Percentiles rank a stretch among this genome's conserved stretches.
Conservation (phyloP, 306 rosid genomes). For the Vigna mungo region DNA sequence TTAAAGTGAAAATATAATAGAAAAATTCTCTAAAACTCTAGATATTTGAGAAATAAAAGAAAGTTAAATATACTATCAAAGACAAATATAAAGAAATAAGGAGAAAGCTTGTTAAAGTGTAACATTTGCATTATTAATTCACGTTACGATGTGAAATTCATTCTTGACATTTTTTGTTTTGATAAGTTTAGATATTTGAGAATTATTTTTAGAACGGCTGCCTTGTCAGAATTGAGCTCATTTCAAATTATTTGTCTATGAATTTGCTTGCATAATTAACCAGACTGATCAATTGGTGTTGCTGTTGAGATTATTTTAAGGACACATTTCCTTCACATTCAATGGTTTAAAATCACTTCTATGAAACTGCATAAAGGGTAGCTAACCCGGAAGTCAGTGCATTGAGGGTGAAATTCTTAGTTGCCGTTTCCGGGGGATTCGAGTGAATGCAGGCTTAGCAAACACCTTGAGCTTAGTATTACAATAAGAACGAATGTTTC, state of each 20-base stretch:
- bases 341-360: background rate
- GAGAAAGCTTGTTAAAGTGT: no score
- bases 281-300: background rate
- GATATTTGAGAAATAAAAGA: no score
- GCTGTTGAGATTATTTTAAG: background rate
- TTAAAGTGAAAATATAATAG: no score
- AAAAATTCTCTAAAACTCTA: no score
- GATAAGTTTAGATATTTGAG: background rate
- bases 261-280: background rate
- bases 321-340: background rate
- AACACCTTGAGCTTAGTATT: background rate
- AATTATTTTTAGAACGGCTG: background rate
- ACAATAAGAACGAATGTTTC: background rate
- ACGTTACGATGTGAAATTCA: background rate
- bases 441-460: background rate
- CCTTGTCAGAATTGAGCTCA: conserved; percentile 2
- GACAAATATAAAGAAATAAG: no score
- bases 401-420: conserved; percentile 7
- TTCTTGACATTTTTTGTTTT: background rate
- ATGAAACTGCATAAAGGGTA: background rate
- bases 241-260: background rate
- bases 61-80: no score
- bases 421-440: background rate
- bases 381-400: background rate
- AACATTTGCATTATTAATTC: background rate